phyloP scores from a whole-genome alignment of 1,284 basidiomycete species.

The Marasmius fiardii region DNA sequence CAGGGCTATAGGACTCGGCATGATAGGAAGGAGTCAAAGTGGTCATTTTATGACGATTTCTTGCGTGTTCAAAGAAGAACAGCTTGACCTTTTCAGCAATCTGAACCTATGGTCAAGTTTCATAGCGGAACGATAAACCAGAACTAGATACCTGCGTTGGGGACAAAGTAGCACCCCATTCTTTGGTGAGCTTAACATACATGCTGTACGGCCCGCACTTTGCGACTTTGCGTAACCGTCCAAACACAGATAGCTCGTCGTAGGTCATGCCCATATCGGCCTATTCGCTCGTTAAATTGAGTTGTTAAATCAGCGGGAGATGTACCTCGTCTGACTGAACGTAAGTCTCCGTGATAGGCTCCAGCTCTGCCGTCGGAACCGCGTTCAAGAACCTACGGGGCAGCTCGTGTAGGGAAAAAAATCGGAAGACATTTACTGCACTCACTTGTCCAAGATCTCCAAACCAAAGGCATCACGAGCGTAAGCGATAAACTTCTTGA shows the following conservation, averaged over 20 bases:
- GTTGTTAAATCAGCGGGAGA: constrained; percentile 9
- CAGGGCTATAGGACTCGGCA: constrained; percentile 94
- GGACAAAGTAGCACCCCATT: constrained; percentile 85
- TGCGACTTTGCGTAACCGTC: constrained; percentile 90
- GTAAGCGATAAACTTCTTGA: constrained; percentile 94
- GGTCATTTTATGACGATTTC: constrained; percentile 99
- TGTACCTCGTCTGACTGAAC: constrained; percentile 92
- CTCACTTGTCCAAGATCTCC: constrained; percentile 77
- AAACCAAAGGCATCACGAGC: constrained; percentile 79
- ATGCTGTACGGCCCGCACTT: constrained; percentile 97
- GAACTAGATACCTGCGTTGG: constrained; percentile 82
- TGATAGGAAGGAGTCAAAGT: constrained; percentile 97
- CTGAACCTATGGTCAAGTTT: constrained; percentile 34
- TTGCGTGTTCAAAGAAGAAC: constrained; percentile 96
- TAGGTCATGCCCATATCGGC: constrained; percentile 99
- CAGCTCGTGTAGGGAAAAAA: background rate
- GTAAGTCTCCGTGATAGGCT: constrained; percentile 92
- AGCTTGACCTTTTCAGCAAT: constrained; percentile 97
- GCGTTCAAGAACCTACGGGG: constrained; percentile 80
- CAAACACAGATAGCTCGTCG: constrained; percentile 93
- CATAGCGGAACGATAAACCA: no score
- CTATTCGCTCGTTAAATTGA: constrained; percentile 29
- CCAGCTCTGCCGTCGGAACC: constrained; percentile 92
- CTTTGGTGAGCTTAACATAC: constrained; percentile 90
- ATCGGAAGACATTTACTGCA: background rate